Percentiles rank a stretch among this genome's conserved stretches.
Conservation (phyloP, 345 rosid genomes). For the Aegle marmelos region DNA sequence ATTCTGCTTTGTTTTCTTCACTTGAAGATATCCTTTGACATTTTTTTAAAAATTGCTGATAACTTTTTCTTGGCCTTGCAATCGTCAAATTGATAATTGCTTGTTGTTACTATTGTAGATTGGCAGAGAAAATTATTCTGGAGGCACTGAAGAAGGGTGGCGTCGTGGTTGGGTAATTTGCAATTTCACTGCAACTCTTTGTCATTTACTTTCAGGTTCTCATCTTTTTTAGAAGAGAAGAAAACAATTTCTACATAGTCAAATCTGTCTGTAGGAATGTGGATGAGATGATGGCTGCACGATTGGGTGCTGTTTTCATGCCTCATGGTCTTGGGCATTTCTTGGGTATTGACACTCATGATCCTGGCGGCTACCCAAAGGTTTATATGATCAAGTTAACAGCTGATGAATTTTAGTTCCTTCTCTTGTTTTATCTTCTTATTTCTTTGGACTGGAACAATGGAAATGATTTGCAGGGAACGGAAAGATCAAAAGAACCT, state of each 20-base stretch:
- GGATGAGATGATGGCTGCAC: constrained; percentile 76
- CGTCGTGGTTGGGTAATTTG: constrained; percentile 64
- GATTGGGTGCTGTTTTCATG: constrained; percentile 88
- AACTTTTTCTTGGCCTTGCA: not conserved
- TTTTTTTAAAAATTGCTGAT: no score
- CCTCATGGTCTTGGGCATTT: constrained; percentile 96
- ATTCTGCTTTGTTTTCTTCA: not conserved
- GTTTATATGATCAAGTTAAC: constrained; percentile 28
- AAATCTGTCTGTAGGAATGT: constrained; percentile 45
- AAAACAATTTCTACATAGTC: constrained; percentile 3
- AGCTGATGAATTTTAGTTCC: not conserved
- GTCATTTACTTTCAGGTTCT: constrained; percentile 9
- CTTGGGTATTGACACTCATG: constrained; percentile 92
- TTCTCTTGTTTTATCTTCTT: not conserved
- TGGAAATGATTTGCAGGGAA: constrained; percentile 45
- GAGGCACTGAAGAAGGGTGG: constrained; percentile 65
- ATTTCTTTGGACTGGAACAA: constrained; percentile 15
- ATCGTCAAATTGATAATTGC: not conserved
- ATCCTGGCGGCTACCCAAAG: constrained; percentile 83
- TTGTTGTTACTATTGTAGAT: constrained; percentile 37
- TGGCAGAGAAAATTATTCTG: constrained; percentile 76
- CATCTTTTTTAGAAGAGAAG: not conserved
- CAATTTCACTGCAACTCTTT: not conserved
- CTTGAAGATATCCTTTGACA: not conserved
- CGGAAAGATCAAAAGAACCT: constrained; percentile 62